These are phyloP conservation scores for Fusarium mexicanum DNA, from an alignment of 2,329 filamentous ascomycete genomes.

Conservation along the genomic window DNA sequence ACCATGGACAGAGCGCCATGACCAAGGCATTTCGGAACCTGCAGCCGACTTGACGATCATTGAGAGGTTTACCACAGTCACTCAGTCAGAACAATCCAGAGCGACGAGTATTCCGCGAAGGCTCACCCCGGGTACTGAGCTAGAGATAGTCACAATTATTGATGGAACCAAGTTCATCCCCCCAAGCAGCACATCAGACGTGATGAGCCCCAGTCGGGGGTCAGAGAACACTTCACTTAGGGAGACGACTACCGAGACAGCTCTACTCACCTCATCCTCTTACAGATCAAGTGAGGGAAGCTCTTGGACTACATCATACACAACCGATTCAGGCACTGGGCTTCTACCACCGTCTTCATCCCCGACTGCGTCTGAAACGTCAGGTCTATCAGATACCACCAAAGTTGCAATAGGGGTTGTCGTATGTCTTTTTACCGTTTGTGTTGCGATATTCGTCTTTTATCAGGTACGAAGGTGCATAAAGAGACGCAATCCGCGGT, in stretches of 20 bases:
- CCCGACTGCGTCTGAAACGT: fast-evolving
- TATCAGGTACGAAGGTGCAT: fast-evolving
- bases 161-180: not conserved
- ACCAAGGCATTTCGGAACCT: not conserved
- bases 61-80: not conserved
- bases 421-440: not conserved
- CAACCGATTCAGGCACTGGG: not conserved
- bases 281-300: not conserved
- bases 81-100: not conserved
- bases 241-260: not conserved
- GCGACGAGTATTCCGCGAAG: not conserved
- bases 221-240: not conserved
- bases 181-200: not conserved
- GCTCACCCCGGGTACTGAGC: not conserved
- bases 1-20: not conserved
- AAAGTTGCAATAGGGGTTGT: not conserved
- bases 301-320: not conserved
- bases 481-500: not conserved
- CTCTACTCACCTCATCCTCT: not conserved
- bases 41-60: not conserved
- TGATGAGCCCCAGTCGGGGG: not conserved
- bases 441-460: not conserved
- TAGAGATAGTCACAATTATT: not conserved
- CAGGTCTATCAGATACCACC: not conserved
- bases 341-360: not conserved